Evolutionary conservation across 2,329 filamentous ascomycete species (phyloP).

Genomic region (Zymoseptoria pseudotritici): DNA sequence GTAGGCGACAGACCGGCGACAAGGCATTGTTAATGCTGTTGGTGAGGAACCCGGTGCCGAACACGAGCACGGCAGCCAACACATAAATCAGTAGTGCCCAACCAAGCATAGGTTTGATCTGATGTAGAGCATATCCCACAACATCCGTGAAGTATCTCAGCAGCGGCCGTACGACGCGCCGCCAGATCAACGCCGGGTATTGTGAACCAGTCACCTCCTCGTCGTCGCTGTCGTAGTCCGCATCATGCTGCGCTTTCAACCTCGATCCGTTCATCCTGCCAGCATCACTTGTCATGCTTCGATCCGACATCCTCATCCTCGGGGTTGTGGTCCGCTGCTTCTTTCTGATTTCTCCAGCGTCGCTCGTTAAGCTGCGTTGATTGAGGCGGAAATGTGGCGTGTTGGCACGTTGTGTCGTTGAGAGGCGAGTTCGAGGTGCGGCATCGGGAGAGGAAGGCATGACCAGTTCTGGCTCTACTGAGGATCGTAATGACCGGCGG

Average conservation of each 20-base stretch:
- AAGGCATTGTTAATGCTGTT: slow-evolving; percentile 55
- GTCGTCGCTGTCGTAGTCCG: slow-evolving; percentile 19
- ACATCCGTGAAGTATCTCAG: slow-evolving; percentile 49
- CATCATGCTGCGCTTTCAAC: slow-evolving; percentile 17
- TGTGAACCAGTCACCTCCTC: slow-evolving; percentile 5
- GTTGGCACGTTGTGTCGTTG: slow-evolving; percentile 12
- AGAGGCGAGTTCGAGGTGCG: slow-evolving; percentile 5
- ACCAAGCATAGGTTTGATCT: slow-evolving; percentile 58
- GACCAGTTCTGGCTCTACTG: slow-evolving; percentile 35
- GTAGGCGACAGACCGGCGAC: slow-evolving; percentile 63
- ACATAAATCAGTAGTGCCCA: slow-evolving; percentile 56
- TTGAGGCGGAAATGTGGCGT: slow-evolving; percentile 26
- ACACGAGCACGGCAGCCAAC: slow-evolving; percentile 50
- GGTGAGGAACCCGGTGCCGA: slow-evolving; percentile 56
- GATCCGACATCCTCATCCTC: slow-evolving; percentile 19
- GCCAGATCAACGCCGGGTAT: slow-evolving; percentile 23
- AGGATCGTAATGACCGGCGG: slow-evolving; percentile 18
- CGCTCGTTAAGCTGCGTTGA: slow-evolving; percentile 24
- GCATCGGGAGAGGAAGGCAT: slow-evolving; percentile 34
- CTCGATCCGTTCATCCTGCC: slow-evolving; percentile 14
- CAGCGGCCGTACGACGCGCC: slow-evolving; percentile 29
- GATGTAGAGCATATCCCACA: slow-evolving; percentile 51
- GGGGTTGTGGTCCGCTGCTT: slow-evolving; percentile 19
- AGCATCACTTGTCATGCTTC: slow-evolving; percentile 28
- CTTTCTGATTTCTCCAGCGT: slow-evolving; percentile 21